Evolutionary conservation across 306 rosid species (phyloP).

Genomic region (Casuarina glauca): DNA sequence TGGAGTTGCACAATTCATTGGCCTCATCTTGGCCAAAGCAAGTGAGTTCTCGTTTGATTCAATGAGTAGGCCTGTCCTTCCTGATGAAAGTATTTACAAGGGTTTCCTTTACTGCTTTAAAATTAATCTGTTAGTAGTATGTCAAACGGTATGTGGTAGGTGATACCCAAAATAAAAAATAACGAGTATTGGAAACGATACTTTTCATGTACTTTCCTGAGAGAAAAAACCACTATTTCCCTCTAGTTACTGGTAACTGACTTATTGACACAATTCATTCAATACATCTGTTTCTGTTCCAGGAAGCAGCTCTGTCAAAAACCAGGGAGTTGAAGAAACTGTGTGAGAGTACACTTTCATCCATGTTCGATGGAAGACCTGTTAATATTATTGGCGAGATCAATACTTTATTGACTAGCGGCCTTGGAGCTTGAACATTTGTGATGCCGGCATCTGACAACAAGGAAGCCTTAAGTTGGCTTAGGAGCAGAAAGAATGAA

Average conservation of each 20-base stretch:
- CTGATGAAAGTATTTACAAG: neutral
- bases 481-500: no score
- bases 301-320: slow-evolving; percentile 75
- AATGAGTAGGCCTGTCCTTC: neutral
- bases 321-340: slow-evolving; percentile 77
- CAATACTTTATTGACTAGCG: slow-evolving; percentile 58
- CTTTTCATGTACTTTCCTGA: neutral
- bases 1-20: slow-evolving; percentile 90
- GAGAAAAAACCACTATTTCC: neutral
- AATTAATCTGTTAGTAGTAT: neutral
- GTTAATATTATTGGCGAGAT: slow-evolving; percentile 96
- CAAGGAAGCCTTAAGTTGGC: slow-evolving; percentile 8
- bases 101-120: neutral
- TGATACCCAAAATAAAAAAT: no score
- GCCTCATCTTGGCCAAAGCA: slow-evolving; percentile 93
- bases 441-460: slow-evolving; percentile 1
- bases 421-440: slow-evolving; percentile 52
- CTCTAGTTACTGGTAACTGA: neutral
- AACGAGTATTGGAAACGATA: neutral
- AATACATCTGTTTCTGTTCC: slow-evolving; percentile 25
- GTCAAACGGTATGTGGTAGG: no score
- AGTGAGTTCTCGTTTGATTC: slow-evolving; percentile 39
- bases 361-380: slow-evolving; percentile 91
- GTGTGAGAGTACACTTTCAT: slow-evolving; percentile 72
- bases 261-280: neutral